Base-by-base conservation (phyloP, 306 rosid species). In the Inga oerstediana region DNA sequence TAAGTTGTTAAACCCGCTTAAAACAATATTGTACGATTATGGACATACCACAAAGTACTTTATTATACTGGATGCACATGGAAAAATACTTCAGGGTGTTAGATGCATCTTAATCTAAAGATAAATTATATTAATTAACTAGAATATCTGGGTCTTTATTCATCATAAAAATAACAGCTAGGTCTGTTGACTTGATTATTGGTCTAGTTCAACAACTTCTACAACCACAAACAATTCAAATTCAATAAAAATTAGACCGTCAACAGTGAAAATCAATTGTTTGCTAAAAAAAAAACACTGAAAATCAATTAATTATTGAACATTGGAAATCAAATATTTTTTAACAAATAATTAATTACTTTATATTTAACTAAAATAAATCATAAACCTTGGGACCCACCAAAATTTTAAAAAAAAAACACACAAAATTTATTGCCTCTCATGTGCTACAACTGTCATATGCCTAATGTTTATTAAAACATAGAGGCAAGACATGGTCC, bases 371-470 rank as follows among this genome's bases (percentile, higher is more conserved):
- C 32, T 16, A 16, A 37, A 7, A 34, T 71, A 45, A 27, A 72
- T 46, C n/a, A 72, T 72, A 17, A 72, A 46, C 76, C 32, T 11
- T 44, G 75, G 75, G 35, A 4, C 75, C 75, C 14, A 6, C 75
- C 49, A 44, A 71, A 71, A 71, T 0, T 71, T n/a, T 13, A 41
- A 44, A 11, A 5, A 71, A 43, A 44, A 41, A 44, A n/a, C n/a
- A 10, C 35, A 71, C 5, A 71, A 71, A 66, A 84, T 79, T 69
- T 59, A 70, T 52, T 52, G 72, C n/a, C 66, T 66, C 43, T 72
- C 61, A 68, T 82, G 66, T 58, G 69, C 81, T 27, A 49, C 83
- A 87, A 39, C 79, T 78, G 78, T 79, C 72, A 78, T 61, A 59
- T 59, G 79, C 84, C 81, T 72, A 62, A 22, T 43, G 35, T 41